Percentiles rank a stretch among this genome's conserved stretches.
Conservation (phyloP, 116 monocot genomes). For the Zostera marina region DNA sequence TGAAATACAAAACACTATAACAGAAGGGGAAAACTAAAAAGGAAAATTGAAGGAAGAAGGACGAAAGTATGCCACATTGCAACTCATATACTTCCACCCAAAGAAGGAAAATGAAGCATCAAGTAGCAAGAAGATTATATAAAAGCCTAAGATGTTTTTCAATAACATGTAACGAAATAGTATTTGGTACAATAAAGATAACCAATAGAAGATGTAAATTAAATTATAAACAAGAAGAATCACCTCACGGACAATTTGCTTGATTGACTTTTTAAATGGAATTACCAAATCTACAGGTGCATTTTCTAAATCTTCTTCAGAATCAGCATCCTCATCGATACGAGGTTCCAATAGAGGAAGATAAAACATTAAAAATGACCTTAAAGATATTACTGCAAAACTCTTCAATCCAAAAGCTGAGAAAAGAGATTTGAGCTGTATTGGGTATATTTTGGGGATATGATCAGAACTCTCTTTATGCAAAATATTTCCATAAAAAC, state of each 20-base stretch:
- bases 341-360: slow-evolving; percentile 77
- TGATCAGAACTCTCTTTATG: slow-evolving; percentile 15
- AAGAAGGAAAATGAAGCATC: background rate
- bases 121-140: background rate
- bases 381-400: slow-evolving; percentile 55
- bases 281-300: slow-evolving; percentile 40
- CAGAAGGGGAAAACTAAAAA: too few species aligned
- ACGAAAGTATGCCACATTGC: too few species aligned
- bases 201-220: background rate
- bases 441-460: slow-evolving; percentile 45
- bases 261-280: slow-evolving; percentile 77
- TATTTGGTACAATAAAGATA: background rate
- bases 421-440: slow-evolving; percentile 67
- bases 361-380: slow-evolving; percentile 77
- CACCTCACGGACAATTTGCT: slow-evolving; percentile 89
- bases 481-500: slow-evolving; percentile 10
- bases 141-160: background rate
- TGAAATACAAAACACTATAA: background rate
- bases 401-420: slow-evolving; percentile 70
- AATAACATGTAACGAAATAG: background rate
- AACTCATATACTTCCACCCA: background rate
- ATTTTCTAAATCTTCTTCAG: slow-evolving; percentile 30
- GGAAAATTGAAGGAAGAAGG: background rate
- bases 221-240: background rate
- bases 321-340: slow-evolving; percentile 58